Evolutionary conservation across 2,329 filamentous ascomycete genomes (phyloP).

Genomic region (Paecilomyces sp.): DNA sequence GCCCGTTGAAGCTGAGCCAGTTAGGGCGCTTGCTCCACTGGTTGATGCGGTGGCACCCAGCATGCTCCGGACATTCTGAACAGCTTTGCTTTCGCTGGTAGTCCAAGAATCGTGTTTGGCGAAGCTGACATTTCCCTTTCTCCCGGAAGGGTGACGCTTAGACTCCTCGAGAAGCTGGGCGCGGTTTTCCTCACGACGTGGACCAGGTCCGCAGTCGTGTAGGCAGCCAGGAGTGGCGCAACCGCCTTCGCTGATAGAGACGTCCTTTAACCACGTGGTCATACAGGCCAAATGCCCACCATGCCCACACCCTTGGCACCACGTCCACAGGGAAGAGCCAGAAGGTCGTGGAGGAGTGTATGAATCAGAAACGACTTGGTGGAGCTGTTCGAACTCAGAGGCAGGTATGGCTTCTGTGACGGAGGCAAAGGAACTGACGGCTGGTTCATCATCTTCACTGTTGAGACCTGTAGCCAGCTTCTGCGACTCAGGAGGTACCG

Average conservation of each 20-base stretch:
- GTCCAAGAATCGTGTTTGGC: slow-evolving; percentile 39
- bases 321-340: slow-evolving; percentile 43
- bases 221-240: slow-evolving; percentile 54
- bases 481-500: slow-evolving; percentile 14
- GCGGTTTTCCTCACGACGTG: slow-evolving; percentile 34
- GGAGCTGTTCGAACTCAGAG: slow-evolving; percentile 16
- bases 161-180: slow-evolving; percentile 18
- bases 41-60: slow-evolving; percentile 25
- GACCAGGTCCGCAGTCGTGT: slow-evolving; percentile 52
- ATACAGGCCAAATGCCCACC: slow-evolving; percentile 53
- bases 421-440: slow-evolving; percentile 37
- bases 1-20: slow-evolving; percentile 20
- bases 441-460: slow-evolving; percentile 3
- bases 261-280: slow-evolving; percentile 47
- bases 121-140: slow-evolving; percentile 24
- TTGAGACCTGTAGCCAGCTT: background rate
- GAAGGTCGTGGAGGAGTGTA: slow-evolving; percentile 19
- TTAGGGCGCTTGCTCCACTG: slow-evolving; percentile 14
- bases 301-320: slow-evolving; percentile 56
- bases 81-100: slow-evolving; percentile 38
- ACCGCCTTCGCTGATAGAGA: slow-evolving; percentile 43
- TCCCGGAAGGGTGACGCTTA: slow-evolving; percentile 24
- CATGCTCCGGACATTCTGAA: slow-evolving; percentile 39
- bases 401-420: slow-evolving; percentile 22
- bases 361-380: slow-evolving; percentile 13